Evolutionary conservation across 2,329 filamentous ascomycete species (phyloP).

Genomic region (Chaetomium globosum): DNA sequence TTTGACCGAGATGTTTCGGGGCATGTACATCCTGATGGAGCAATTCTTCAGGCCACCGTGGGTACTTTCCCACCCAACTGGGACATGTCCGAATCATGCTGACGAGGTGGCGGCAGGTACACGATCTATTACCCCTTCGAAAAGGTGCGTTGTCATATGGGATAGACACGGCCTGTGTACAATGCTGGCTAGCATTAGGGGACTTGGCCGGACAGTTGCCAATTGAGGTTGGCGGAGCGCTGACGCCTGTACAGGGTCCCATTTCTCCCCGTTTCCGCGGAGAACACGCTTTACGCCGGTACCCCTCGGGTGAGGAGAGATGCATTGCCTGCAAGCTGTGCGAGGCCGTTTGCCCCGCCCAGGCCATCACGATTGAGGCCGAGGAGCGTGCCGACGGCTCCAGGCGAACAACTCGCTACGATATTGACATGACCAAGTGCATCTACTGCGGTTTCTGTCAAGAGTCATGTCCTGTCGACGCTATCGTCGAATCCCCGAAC

Average conservation of each 20-base stretch:
- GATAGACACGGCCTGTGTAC: neutral
- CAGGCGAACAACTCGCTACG: conserved; percentile 92
- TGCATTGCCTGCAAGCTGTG: conserved; percentile 99
- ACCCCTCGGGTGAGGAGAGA: conserved; percentile 95
- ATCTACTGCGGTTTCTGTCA: conserved; percentile 99
- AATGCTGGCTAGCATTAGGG: neutral
- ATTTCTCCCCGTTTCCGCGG: conserved; percentile 98
- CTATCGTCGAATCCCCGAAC: conserved; percentile 70
- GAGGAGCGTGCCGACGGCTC: conserved; percentile 97
- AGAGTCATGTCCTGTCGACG: conserved; percentile 97
- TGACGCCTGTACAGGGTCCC: conserved; percentile 63
- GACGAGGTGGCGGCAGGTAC: conserved; percentile 61
- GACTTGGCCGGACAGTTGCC: neutral
- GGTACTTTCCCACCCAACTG: conserved; percentile 49
- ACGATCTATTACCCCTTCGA: conserved; percentile 99
- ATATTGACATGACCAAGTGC: conserved; percentile 99
- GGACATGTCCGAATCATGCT: neutral
- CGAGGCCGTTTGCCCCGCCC: conserved; percentile 94
- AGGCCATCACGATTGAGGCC: conserved; percentile 98
- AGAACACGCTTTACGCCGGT: conserved; percentile 93
- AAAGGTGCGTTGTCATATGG: conserved; percentile 60
- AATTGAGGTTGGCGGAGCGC: conserved; percentile 28
- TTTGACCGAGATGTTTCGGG: conserved; percentile 90
- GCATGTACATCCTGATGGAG: conserved; percentile 97
- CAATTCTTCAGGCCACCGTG: conserved; percentile 98